These are phyloP conservation scores for Coleophoma cylindrospora DNA, from an alignment of 2,329 filamentous ascomycete species.

Conservation along the genomic window DNA sequence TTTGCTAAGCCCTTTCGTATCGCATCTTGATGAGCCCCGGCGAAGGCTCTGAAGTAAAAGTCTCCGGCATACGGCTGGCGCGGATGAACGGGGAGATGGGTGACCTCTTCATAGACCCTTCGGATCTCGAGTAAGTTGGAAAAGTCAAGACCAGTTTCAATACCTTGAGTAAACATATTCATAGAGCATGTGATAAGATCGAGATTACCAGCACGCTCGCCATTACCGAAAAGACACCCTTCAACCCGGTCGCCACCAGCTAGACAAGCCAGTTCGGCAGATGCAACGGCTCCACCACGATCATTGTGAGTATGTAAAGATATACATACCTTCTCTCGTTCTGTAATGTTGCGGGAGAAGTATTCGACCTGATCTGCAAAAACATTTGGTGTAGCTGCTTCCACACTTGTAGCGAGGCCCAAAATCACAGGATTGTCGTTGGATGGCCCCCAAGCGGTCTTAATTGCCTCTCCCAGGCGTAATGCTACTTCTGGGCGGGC, in stretches of 20 bases:
- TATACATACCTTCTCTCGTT: constrained; percentile 77
- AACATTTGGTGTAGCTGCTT: constrained; percentile 85
- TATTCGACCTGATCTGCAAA: constrained; percentile 93
- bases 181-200: constrained; percentile 84
- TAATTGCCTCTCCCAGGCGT: constrained; percentile 81
- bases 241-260: constrained; percentile 88
- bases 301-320: constrained; percentile 92
- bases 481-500: constrained; percentile 74
- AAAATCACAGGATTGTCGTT: constrained; percentile 79
- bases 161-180: constrained; percentile 88
- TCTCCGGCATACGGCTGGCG: constrained; percentile 83
- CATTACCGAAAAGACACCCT: constrained; percentile 85
- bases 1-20: constrained; percentile 72
- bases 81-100: constrained; percentile 84
- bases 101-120: constrained; percentile 79
- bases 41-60: constrained; percentile 81
- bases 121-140: constrained; percentile 79
- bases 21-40: constrained; percentile 83
- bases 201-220: constrained; percentile 88
- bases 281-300: constrained; percentile 78
- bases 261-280: constrained; percentile 87
- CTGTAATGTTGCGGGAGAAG: constrained; percentile 77
- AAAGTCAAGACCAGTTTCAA: constrained; percentile 81
- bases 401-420: constrained; percentile 89
- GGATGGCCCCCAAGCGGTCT: constrained; percentile 80